Conservation (phyloP, 306 rosid genomes). For the cucumber (Cucumis sativus) region DNA sequence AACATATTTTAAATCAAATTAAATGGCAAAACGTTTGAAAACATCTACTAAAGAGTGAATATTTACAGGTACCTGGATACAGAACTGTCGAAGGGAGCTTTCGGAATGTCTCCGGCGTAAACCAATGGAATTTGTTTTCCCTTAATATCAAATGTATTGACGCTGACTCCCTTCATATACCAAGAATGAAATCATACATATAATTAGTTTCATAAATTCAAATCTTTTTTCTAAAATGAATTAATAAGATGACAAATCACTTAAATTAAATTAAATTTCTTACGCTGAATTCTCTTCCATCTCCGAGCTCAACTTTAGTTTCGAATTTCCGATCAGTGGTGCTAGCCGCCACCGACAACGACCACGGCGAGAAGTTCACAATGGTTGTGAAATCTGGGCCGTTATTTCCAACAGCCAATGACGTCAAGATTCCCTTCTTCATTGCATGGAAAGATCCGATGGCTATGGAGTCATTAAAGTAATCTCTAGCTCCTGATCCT, state of each 20-base stretch:
- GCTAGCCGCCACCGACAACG: constrained; percentile 1
- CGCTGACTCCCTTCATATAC: background rate
- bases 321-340: background rate
- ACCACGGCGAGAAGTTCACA: constrained; percentile 5
- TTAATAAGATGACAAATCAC: too few relatives aligned
- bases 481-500: rapidly evolving
- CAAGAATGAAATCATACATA: background rate
- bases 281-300: background rate
- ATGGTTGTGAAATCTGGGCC: constrained; percentile 4
- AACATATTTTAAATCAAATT: too few relatives aligned
- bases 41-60: too few relatives aligned
- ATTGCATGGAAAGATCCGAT: constrained; percentile 27
- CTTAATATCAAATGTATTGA: background rate
- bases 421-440: constrained; percentile 16
- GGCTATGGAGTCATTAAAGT: constrained; percentile 1
- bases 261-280: background rate
- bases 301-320: background rate
- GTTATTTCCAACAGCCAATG: constrained; percentile 13
- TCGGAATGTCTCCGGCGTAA: background rate
- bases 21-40: too few relatives aligned
- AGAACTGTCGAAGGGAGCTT: background rate
- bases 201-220: too few relatives aligned
- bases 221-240: background rate
- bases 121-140: background rate
- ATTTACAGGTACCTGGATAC: background rate